These are phyloP conservation scores for Ogataea allantospora DNA, from an alignment of 805 yeast species.

Conservation along the genomic window DNA sequence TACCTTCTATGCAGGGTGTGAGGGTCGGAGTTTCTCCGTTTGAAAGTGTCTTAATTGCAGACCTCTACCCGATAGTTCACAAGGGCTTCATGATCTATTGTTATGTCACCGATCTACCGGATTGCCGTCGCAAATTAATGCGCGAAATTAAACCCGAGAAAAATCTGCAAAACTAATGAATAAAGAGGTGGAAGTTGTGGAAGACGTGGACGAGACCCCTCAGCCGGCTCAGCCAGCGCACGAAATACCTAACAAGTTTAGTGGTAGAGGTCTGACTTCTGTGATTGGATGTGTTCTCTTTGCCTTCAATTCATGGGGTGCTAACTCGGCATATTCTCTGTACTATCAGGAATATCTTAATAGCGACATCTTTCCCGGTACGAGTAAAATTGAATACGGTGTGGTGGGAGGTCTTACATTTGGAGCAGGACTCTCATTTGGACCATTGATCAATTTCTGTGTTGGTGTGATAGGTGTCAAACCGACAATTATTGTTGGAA, in stretches of 20 bases:
- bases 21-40: background rate
- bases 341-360: slow-evolving; percentile 57
- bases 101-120: no score
- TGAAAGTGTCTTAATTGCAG: no score
- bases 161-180: background rate
- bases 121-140: no score
- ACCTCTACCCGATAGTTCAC: no score
- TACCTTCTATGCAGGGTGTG: background rate
- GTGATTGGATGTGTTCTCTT: slow-evolving; percentile 48
- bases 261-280: slow-evolving; percentile 57
- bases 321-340: slow-evolving; percentile 65
- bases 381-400: slow-evolving; percentile 58
- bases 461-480: slow-evolving; percentile 46
- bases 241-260: slow-evolving; percentile 58
- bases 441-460: slow-evolving; percentile 46
- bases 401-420: slow-evolving; percentile 67
- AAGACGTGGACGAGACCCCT: background rate
- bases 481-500: slow-evolving; percentile 45
- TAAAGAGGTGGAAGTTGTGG: background rate
- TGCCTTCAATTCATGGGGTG: slow-evolving; percentile 70
- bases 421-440: slow-evolving; percentile 48
- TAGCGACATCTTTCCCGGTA: slow-evolving; percentile 50
- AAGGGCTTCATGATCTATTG: no score
- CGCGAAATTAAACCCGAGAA: no score
- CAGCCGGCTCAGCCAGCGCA: background rate